Base-by-base conservation (phyloP, 495 filamentous ascomycete species). In the Penicillium alfredii region DNA sequence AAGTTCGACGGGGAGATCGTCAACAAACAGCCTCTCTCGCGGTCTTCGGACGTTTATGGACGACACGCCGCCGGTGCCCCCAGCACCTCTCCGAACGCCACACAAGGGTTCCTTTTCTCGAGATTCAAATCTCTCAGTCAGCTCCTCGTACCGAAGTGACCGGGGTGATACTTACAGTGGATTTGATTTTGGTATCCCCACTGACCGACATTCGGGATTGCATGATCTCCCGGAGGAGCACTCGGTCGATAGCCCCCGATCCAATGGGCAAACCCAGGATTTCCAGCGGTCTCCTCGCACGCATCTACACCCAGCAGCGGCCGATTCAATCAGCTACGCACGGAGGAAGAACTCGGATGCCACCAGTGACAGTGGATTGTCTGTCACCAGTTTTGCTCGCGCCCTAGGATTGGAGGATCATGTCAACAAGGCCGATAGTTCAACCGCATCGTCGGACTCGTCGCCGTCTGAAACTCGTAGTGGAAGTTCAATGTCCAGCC, bases 401-500 rank as follows among this genome's bases (percentile, higher is more conserved):
- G 62, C 61, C 1, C 40, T 71, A 7, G 67, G 64, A 10, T 38
- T 71, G 2, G 67, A 71, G 8, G 45, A 55, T 8, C 34, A 51
- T 0, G 47, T 56, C 5, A 48, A 55, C 4, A 77, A 77, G 35
- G 67, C 74, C 0, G 78, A 81, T 0, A 73, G 78, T 42, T 92
- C 84, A 1, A 72, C 72, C 15, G 74, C 74, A 2, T 88, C 84
- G 4, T 80, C 78, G 25, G 75, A 72, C n/a, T 88, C 83, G 5
- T 72, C 66, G 1, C 75, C 66, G 14, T 85, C 81, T 12, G 72
- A 77, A 6, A 65, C 64, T 1, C 77, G 78, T 38, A 81, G 79
- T 56, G 70, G 78, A 2, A 89, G 82, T 48, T 87, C 85, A 3
- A 70, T 77, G 35, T 86, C 85, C 4, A 93, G 68, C 30, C 54